Evolutionary conservation across 257 asterid species (phyloP).

Genomic region (Solanum pennellii): DNA sequence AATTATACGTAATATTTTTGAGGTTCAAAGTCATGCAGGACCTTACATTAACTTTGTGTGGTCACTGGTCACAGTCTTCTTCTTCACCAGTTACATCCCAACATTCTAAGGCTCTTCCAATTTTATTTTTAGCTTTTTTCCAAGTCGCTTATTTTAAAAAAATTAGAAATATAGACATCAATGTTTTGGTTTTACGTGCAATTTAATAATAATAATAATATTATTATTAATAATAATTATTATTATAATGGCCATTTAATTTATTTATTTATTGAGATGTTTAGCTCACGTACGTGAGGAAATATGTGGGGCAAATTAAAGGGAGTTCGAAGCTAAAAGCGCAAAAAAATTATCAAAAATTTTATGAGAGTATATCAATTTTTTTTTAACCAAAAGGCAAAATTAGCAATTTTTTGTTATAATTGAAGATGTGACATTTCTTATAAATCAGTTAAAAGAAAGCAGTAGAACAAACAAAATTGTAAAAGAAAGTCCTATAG

Average conservation of each 20-base stretch:
- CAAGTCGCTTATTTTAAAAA: too few species aligned
- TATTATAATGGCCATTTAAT: too few species aligned
- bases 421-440: neutral
- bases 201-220: neutral
- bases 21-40: neutral
- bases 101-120: neutral
- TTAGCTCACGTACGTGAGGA: neutral
- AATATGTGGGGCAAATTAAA: neutral
- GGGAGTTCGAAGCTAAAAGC: too few species aligned
- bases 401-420: too few species aligned
- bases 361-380: accelerated
- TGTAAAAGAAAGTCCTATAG: neutral
- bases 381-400: too few species aligned
- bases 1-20: neutral
- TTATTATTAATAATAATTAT: too few species aligned
- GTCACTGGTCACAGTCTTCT: neutral
- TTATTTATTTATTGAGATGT: neutral
- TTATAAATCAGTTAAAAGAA: neutral
- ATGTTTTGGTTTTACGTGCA: neutral
- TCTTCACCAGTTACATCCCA: neutral
- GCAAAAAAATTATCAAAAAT: too few species aligned
- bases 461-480: neutral
- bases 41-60: neutral
- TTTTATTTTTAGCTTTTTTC: neutral
- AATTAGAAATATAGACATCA: neutral